Evolutionary conservation across 306 rosid species (phyloP), one percentile per base, ranked within the genome.

Genomic region (Sicyos baderoa): DNA sequence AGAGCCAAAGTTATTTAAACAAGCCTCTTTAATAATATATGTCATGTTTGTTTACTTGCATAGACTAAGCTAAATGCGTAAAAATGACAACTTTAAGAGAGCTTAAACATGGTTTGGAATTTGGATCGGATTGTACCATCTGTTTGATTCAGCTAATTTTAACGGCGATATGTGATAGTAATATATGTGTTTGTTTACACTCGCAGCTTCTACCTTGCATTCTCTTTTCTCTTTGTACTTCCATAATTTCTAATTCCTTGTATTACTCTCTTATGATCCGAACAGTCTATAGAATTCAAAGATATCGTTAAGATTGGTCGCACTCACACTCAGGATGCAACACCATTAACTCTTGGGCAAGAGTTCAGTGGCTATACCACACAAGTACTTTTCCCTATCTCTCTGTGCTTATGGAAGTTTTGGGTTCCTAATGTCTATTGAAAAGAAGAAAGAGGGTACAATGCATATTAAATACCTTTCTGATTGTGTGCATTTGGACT

Each of bases 311-410:
- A 94, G 85, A 94, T 94, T 72, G 99, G 99, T 22, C 95, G 97
- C 51, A 94, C 99, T 49, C 99, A 94, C 81, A 90, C 96, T 37
- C 99, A 94, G 83, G 99, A 94, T 78, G 99, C 99, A 29, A 94
- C 99, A 16, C 99, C 99, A 23, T 79, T 94, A 83, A 94, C 99
- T 76, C 97, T 94, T 40, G 99, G 99, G 49, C 99, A 94, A 75
- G 99, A 94, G 77, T 94, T 94, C 82, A 90, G 99, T 63, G 96
- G 96, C 81, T 94, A 94, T 79, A 72, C 96, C n/a, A 94, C 96
- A 32, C 99, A 94, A 82, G 99, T 90, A 82, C n/a, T 75, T 90
- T 65, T 73, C 23, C 73, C 62, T 32, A 61, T 73, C 56, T 52
- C 16, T 69, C 15, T 69, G 49, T 63, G 17, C 11, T 63, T 42